Conservation (phyloP, 2,329 filamentous ascomycete genomes). For the Hortaea sp. region DNA sequence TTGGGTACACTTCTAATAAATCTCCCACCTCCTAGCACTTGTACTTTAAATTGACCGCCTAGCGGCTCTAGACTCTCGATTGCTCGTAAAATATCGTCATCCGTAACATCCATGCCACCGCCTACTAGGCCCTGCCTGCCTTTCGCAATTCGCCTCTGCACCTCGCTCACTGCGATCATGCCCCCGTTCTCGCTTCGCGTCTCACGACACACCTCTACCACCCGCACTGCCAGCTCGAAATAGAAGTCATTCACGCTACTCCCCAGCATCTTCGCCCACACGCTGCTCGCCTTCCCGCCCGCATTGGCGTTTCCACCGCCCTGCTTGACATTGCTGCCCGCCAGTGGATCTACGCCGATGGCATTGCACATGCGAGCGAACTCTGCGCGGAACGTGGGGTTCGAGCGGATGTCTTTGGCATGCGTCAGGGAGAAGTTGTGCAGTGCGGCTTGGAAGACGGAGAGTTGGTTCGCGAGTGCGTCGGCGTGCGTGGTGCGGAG, state of each 20-base stretch:
- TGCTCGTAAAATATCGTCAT: constrained; percentile 85
- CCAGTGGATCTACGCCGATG: constrained; percentile 90
- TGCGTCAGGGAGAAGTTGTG: constrained; percentile 94
- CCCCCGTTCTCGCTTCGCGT: constrained; percentile 88
- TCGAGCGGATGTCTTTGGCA: constrained; percentile 88
- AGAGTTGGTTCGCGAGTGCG: constrained; percentile 83
- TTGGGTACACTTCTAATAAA: constrained; percentile 91
- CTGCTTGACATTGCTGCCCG: constrained; percentile 35
- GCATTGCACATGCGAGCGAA: constrained; percentile 98
- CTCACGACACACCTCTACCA: constrained; percentile 83
- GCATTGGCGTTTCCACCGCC: constrained; percentile 21
- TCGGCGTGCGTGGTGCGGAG: constrained; percentile 77
- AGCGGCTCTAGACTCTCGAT: constrained; percentile 80
- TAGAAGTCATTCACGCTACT: constrained; percentile 96
- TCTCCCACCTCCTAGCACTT: constrained; percentile 70
- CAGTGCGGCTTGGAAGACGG: constrained; percentile 88
- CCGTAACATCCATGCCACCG: constrained; percentile 64
- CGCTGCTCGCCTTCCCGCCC: constrained; percentile 49
- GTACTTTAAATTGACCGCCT: constrained; percentile 75
- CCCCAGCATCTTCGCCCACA: constrained; percentile 90
- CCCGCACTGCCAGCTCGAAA: constrained; percentile 90
- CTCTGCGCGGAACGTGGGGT: constrained; percentile 88
- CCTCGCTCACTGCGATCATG: constrained; percentile 73
- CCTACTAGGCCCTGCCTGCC: constrained; percentile 64
- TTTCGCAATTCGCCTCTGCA: constrained; percentile 63